These are phyloP conservation scores for Rhynchosporium agropyri DNA, from an alignment of 2,329 filamentous ascomycete species.

Conservation along the genomic window DNA sequence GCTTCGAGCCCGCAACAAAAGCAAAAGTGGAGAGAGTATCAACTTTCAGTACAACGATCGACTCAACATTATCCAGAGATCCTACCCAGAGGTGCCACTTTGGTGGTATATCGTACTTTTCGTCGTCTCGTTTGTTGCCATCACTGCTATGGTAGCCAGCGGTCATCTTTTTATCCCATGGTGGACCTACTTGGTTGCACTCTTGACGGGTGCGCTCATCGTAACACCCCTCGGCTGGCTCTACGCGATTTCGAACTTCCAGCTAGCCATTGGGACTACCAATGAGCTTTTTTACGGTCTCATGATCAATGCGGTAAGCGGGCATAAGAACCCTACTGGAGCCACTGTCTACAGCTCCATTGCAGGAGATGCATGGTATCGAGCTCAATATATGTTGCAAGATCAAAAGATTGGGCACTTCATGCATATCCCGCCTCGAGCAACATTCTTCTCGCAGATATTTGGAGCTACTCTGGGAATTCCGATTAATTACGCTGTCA, in stretches of 20 bases:
- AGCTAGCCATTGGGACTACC: conserved; percentile 57
- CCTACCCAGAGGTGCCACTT: conserved; percentile 59
- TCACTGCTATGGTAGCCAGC: conserved; percentile 54
- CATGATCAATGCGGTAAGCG: conserved; percentile 56
- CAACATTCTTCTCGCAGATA: conserved; percentile 63
- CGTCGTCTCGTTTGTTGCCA: conserved; percentile 49
- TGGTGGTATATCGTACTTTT: conserved; percentile 62
- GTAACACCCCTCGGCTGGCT: conserved; percentile 62
- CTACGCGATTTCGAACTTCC: conserved; percentile 60
- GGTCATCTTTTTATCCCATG: conserved; percentile 60
- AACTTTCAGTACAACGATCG: conserved; percentile 60
- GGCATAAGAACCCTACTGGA: conserved; percentile 59
- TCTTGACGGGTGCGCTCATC: conserved; percentile 56
- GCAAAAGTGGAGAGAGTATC: conserved; percentile 41
- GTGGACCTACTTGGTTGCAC: conserved; percentile 61
- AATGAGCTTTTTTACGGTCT: conserved; percentile 63
- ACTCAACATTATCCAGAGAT: conserved; percentile 59
- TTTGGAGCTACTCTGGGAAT: conserved; percentile 61
- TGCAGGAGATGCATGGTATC: conserved; percentile 63
- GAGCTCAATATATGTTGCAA: conserved; percentile 60
- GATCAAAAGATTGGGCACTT: conserved; percentile 67
- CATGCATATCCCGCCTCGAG: conserved; percentile 61
- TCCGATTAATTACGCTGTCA: conserved; percentile 63
- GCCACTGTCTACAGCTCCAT: conserved; percentile 61
- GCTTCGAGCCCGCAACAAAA: conserved; percentile 45